These are phyloP conservation scores for Lipomyces sp. DNA, from an alignment of 805 yeast genomes.

Conservation along the genomic window DNA sequence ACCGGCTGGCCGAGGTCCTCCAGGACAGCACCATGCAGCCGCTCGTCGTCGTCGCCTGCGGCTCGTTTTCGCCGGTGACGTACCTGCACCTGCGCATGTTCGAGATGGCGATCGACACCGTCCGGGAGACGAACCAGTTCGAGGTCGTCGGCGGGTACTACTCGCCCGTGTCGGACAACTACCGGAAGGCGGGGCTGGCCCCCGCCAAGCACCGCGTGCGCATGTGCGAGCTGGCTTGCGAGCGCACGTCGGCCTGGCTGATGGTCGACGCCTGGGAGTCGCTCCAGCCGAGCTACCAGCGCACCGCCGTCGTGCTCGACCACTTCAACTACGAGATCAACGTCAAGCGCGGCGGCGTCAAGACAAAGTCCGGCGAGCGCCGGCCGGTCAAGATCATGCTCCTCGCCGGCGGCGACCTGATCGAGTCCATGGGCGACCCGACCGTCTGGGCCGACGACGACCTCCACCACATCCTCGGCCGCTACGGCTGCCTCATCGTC, in stretches of 20 bases:
- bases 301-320: conserved; percentile 93
- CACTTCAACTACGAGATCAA: conserved; percentile 96
- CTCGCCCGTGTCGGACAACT: conserved; percentile 82
- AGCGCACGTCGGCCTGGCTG: conserved; percentile 91
- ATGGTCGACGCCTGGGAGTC: conserved; percentile 99
- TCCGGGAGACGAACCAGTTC: conserved; percentile 84
- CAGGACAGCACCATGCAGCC: conserved; percentile 61
- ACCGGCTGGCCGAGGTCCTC: conserved; percentile 39
- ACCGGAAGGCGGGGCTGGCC: conserved; percentile 90
- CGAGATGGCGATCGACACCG: conserved; percentile 92
- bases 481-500: conserved; percentile 93
- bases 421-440: conserved; percentile 99
- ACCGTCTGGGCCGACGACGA: conserved; percentile 98
- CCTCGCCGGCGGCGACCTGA: conserved; percentile 95
- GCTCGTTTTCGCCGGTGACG: conserved; percentile 93
- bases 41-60: conserved; percentile 93
- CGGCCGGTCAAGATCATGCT: conserved; percentile 93
- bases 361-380: conserved; percentile 43
- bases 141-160: conserved; percentile 96
- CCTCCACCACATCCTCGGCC: conserved; percentile 89
- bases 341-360: conserved; percentile 82
- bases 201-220: conserved; percentile 85
- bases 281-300: conserved; percentile 80
- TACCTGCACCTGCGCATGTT: conserved; percentile 95
- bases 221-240: conserved; percentile 98